These are phyloP conservation scores for Kuraishia molischiana DNA, from an alignment of 805 yeast genomes.

Conservation along the genomic window DNA sequence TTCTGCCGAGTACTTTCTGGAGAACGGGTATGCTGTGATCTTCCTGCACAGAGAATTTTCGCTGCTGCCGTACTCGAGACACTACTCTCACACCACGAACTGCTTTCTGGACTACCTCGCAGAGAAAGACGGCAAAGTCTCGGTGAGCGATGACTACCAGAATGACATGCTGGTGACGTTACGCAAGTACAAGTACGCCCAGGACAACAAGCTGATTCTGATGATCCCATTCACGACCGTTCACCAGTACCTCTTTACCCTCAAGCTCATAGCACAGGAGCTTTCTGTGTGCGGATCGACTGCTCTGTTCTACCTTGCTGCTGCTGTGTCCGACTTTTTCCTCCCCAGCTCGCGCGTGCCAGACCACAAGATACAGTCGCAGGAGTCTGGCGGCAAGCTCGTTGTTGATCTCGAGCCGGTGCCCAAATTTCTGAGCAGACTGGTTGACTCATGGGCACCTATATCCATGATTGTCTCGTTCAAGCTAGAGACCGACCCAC, in stretches of 20 bases:
- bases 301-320: constrained; percentile 83
- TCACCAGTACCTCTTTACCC: constrained; percentile 83
- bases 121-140: constrained; percentile 43
- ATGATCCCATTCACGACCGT: constrained; percentile 89
- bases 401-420: constrained; percentile 89
- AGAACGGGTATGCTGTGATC: constrained; percentile 82
- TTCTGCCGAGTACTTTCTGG: constrained; percentile 84
- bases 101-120: constrained; percentile 79
- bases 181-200: constrained; percentile 43
- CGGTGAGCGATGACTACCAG: constrained; percentile 51
- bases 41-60: constrained; percentile 91
- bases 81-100: constrained; percentile 74
- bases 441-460: constrained; percentile 93
- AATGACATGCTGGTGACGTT: constrained; percentile 50
- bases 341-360: constrained; percentile 80
- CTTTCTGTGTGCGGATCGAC: constrained; percentile 43
- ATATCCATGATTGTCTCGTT: constrained; percentile 90
- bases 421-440: constrained; percentile 81
- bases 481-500: constrained; percentile 81
- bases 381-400: constrained; percentile 62
- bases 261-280: constrained; percentile 53
- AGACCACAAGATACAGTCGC: constrained; percentile 90
- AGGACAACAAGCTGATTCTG: constrained; percentile 42
- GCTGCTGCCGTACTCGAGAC: constrained; percentile 85
- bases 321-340: constrained; percentile 96